phyloP scores from a whole-genome alignment of 2,329 filamentous ascomycete genomes.

The Chalara sp. region DNA sequence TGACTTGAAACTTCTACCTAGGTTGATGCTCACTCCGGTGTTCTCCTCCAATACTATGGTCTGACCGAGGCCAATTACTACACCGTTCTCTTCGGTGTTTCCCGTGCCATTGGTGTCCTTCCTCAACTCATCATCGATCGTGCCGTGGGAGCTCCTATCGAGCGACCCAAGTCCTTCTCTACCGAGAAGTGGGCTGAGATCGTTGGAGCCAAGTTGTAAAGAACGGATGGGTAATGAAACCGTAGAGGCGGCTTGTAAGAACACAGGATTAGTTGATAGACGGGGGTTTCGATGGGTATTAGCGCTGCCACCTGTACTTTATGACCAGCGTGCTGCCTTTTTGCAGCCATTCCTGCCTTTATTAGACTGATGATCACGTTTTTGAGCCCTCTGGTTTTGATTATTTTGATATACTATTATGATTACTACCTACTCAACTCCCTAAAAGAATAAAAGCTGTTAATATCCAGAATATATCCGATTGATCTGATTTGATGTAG shows the following conservation, averaged over 20 bases:
- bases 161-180: conserved; percentile 98
- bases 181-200: conserved; percentile 96
- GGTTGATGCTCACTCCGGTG: conserved; percentile 97
- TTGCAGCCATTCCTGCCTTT: not conserved
- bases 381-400: not conserved
- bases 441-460: too few species aligned
- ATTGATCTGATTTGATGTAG: too few species aligned
- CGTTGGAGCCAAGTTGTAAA: conserved; percentile 81
- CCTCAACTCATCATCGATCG: conserved; percentile 99
- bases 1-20: conserved; percentile 52
- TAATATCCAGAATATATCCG: too few species aligned
- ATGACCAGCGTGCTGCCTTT: conserved; percentile 18
- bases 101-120: conserved; percentile 94
- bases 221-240: conserved; percentile 1
- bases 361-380: not conserved
- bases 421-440: too few species aligned
- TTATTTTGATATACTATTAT: too few species aligned
- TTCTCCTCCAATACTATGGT: conserved; percentile 99
- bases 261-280: conserved; percentile 20
- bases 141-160: conserved; percentile 91
- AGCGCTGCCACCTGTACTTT: conserved; percentile 28
- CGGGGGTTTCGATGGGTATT: conserved; percentile 13
- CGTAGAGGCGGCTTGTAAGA: conserved; percentile 16
- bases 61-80: conserved; percentile 99
- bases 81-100: conserved; percentile 99